A percentile compares a stretch with the other conserved stretches of the same genome.
Conservation (phyloP, 768 basidiomycete species). For the Xerocomus potaroensis region DNA sequence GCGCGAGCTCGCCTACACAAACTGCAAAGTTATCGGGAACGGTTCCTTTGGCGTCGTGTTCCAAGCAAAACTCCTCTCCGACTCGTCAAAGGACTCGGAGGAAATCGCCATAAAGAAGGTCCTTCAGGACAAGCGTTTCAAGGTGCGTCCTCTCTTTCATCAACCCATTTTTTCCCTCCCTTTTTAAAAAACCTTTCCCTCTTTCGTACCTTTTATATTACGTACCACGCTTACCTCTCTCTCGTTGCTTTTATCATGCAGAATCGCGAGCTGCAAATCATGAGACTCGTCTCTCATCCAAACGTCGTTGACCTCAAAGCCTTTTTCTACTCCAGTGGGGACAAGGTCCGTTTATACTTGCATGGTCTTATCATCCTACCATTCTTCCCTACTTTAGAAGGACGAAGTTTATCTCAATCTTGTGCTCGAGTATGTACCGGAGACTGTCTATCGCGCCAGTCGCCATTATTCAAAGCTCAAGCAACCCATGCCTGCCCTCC, state of each 20-base stretch:
- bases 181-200: conserved; percentile 1
- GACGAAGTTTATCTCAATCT: conserved; percentile 99
- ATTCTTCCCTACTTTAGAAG: conserved; percentile 54
- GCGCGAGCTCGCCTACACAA: conserved; percentile 88
- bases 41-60: conserved; percentile 99
- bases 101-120: conserved; percentile 99
- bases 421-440: conserved; percentile 98
- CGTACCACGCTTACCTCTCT: conserved; percentile 17
- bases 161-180: conserved; percentile 2
- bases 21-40: conserved; percentile 97
- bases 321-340: conserved; percentile 99
- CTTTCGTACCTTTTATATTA: background rate
- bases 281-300: conserved; percentile 94
- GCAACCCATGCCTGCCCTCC: conserved; percentile 99
- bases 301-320: conserved; percentile 97
- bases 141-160: conserved; percentile 53
- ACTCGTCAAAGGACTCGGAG: conserved; percentile 56
- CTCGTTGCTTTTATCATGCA: conserved; percentile 29
- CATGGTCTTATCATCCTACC: background rate
- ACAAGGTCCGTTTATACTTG: conserved; percentile 67
- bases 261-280: conserved; percentile 99
- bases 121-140: conserved; percentile 99
- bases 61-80: conserved; percentile 80
- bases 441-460: conserved; percentile 98
- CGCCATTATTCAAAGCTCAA: conserved; percentile 99